Conservation (phyloP, 495 filamentous ascomycete genomes). For the Hypoxylon rickii region DNA sequence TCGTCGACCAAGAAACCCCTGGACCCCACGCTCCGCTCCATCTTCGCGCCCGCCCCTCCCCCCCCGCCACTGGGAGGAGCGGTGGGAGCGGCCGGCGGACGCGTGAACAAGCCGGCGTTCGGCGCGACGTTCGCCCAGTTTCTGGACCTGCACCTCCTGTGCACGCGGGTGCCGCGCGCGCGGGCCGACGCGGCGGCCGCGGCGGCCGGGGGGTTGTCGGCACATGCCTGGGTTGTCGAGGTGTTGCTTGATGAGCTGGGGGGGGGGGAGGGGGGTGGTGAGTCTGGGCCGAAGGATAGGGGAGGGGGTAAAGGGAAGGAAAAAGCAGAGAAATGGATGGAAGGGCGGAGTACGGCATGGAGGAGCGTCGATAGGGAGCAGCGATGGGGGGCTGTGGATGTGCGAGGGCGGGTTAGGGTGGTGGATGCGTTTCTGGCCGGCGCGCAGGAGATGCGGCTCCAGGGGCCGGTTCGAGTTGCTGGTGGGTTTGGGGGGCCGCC, state of each 20-base stretch:
- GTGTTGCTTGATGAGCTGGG: slow-evolving; percentile 50
- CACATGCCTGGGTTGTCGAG: slow-evolving; percentile 47
- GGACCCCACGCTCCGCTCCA: slow-evolving; percentile 43
- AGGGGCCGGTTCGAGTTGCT: slow-evolving; percentile 17
- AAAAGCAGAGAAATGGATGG: not conserved
- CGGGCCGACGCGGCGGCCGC: slow-evolving; percentile 24
- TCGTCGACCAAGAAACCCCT: not conserved
- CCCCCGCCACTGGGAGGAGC: not conserved
- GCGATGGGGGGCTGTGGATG: slow-evolving; percentile 49
- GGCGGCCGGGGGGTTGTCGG: slow-evolving; percentile 3
- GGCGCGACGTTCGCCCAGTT: slow-evolving; percentile 49
- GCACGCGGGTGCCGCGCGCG: slow-evolving; percentile 42
- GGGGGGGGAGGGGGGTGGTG: slow-evolving; percentile 11
- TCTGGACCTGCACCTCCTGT: slow-evolving; percentile 50
- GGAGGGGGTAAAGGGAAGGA: not conserved
- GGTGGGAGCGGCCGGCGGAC: not conserved
- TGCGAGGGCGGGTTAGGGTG: slow-evolving; percentile 35
- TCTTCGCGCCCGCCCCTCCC: slow-evolving; percentile 36
- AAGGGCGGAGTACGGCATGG: not conserved
- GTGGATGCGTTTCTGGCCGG: slow-evolving; percentile 34
- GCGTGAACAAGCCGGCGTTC: slow-evolving; percentile 46
- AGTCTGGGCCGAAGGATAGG: too few relatives aligned
- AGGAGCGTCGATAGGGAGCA: slow-evolving; percentile 43
- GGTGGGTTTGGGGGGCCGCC: slow-evolving; percentile 30
- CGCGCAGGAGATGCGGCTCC: not conserved